Conservation (phyloP, 164 flowering plant species). For the Vitis rupestris region DNA sequence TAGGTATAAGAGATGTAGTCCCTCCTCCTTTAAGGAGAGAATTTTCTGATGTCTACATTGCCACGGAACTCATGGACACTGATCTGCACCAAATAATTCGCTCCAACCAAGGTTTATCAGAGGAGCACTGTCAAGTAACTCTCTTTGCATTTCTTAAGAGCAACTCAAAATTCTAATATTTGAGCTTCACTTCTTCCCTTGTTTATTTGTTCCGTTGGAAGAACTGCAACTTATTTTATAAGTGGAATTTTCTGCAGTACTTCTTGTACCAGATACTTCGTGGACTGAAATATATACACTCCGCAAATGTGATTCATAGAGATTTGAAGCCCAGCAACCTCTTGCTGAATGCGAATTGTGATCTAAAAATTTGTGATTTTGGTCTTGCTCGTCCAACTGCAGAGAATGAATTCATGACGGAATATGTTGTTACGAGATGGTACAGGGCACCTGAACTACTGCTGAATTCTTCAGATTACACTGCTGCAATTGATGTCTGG, state of each 20-base stretch:
- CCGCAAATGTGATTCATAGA: constrained; percentile 90
- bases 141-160: background rate
- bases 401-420: constrained; percentile 88
- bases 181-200: background rate
- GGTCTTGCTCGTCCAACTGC: constrained; percentile 88
- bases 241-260: constrained; percentile 57
- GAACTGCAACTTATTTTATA: constrained; percentile 5
- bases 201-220: background rate
- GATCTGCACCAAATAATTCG: constrained; percentile 95
- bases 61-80: constrained; percentile 92
- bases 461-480: constrained; percentile 84
- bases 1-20: constrained; percentile 74
- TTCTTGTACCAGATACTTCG: constrained; percentile 92
- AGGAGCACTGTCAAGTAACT: constrained; percentile 88
- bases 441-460: constrained; percentile 92
- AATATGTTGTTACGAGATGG: constrained; percentile 98
- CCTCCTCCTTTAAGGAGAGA: constrained; percentile 84
- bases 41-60: constrained; percentile 84
- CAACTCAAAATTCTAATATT: no score
- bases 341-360: constrained; percentile 85
- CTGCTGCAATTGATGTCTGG: constrained; percentile 97
- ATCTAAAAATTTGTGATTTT: constrained; percentile 85
- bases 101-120: constrained; percentile 84
- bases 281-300: constrained; percentile 89
- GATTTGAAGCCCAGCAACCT: constrained; percentile 96